Evolutionary conservation across 352 stramenopile genomes (phyloP).

Genomic region (Lagenidium giganteum): DNA sequence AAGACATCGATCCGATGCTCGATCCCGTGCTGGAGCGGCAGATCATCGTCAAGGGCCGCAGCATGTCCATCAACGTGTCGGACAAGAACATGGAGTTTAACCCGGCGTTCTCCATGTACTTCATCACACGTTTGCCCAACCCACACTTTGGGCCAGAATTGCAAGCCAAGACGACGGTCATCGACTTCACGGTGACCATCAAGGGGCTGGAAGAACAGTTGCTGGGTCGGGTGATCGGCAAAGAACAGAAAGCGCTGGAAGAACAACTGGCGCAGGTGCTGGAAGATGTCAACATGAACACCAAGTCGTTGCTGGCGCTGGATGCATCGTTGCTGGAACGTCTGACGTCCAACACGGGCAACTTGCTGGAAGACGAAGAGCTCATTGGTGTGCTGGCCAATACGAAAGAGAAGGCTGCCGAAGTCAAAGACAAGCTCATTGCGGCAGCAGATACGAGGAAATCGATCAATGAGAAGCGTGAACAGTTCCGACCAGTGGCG

Average conservation of each 20-base stretch:
- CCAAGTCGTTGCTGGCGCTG: conserved; percentile 94
- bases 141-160: conserved; percentile 97
- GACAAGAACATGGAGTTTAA: conserved; percentile 99
- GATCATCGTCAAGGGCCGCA: conserved; percentile 95
- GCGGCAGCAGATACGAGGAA: conserved; percentile 95
- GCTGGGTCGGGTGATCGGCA: conserved; percentile 95
- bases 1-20: conserved; percentile 99
- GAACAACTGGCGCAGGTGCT: conserved; percentile 98
- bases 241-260: conserved; percentile 97
- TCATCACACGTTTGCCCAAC: conserved; percentile 97
- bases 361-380: conserved; percentile 98
- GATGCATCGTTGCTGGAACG: conserved; percentile 96
- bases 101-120: conserved; percentile 97
- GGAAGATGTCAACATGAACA: conserved; percentile 98
- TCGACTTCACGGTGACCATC: conserved; percentile 98
- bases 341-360: conserved; percentile 96
- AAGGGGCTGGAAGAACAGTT: conserved; percentile 97
- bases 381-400: conserved; percentile 97
- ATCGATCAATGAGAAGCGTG: conserved; percentile 97
- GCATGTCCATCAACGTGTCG: conserved; percentile 97
- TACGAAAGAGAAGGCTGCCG: conserved; percentile 97
- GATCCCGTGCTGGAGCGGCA: conserved; percentile 97
- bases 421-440: conserved; percentile 97
- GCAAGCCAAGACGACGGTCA: conserved; percentile 98
- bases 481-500: conserved; percentile 98